Evolutionary conservation across 345 rosid genomes (phyloP).

Genomic region (Gossypium stocksii): DNA sequence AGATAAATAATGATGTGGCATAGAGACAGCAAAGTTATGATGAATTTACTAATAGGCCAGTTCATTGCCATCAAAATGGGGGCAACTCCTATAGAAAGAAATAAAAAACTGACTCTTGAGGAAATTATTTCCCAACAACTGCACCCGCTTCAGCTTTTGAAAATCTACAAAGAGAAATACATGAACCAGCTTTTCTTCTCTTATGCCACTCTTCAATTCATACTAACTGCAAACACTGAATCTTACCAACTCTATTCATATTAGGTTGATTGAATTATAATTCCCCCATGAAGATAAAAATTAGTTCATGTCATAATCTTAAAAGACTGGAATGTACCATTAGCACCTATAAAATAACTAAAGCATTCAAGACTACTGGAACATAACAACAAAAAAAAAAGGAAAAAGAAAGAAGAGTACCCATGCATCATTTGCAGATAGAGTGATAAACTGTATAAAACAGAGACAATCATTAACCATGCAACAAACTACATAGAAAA

Average conservation of each 20-base stretch:
- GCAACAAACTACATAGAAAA: background rate
- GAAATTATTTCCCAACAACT: slow-evolving; percentile 6
- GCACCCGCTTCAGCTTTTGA: background rate
- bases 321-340: background rate
- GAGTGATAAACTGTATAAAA: background rate
- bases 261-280: background rate
- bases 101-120: background rate
- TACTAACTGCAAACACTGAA: background rate
- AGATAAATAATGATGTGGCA: background rate
- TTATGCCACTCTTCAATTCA: background rate
- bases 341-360: background rate
- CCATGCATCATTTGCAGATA: background rate
- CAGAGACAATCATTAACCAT: background rate
- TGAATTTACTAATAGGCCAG: background rate
- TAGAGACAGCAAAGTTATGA: background rate
- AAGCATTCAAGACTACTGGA: background rate
- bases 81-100: background rate
- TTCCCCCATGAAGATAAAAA: background rate
- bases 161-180: background rate
- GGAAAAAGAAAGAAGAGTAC: background rate
- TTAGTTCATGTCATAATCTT: background rate
- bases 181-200: background rate
- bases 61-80: background rate
- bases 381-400: background rate
- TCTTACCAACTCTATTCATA: background rate